Base-by-base conservation (phyloP, 2,329 filamentous ascomycete species). In the Neofusicoccum sp. region DNA sequence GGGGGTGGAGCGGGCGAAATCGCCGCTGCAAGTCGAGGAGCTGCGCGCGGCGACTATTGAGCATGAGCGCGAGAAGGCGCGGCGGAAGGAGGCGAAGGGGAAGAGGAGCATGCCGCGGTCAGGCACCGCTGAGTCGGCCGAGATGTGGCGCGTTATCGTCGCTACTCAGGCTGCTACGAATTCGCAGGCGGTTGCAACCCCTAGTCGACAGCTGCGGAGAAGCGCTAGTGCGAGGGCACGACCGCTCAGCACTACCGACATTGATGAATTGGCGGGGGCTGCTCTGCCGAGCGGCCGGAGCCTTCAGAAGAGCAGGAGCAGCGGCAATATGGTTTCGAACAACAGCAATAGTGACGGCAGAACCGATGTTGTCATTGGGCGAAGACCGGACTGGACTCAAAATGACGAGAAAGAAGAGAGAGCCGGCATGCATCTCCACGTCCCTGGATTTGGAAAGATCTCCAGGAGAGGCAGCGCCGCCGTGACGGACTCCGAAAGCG, bases 351-450 rank as follows among this genome's bases (percentile, higher is more conserved):
- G 41, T 3, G 41, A 45, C 8, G 9, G 11, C 6, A 45, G 29
- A 36, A 6, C 5, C 11, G 49, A 54, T 2, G 3, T 4, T 16
- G 8, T 36, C 11, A 7, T 45, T 14, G 54, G 41, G 14, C 41
- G 54, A 6, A 22, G 54, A 0, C 54, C 54, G n/a, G 54, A 58
- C 54, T 58, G 54, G 54, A 58, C 29, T n/a, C 54, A 58, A 11
- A 45, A 31, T 14, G 54, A 58, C 9, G 39, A 58, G 54, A 11
- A 36, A n/a, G 16, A 45, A 2, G 31, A 14, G 39, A 36, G 22
- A 9, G 11, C 41, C 29, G 14, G 22, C 8, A 39, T 58, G 7
- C 54, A 58, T 28, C 33, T 58, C 4, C 54, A 58, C 33, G 14
- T 58, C 43, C 54, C 41, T 3, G 31, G 54, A 14, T 45, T 58